Percentiles rank a stretch among this genome's conserved stretches.
These are phyloP conservation scores for Cyberlindnera veronae DNA, from an alignment of 805 yeast genomes.

Conservation along the genomic window DNA sequence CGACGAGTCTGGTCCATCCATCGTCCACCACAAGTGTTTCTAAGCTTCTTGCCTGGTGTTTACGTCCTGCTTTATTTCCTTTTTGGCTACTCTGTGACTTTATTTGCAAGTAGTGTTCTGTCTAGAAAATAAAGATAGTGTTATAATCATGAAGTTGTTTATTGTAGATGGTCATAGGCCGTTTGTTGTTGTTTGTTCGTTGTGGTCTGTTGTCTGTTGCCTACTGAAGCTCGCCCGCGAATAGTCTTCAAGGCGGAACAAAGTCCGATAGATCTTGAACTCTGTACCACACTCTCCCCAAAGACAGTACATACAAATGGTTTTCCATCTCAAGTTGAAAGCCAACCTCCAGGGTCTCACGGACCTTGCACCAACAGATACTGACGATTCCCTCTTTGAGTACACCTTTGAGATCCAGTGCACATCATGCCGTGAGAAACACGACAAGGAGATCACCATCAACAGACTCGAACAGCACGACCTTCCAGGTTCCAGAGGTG, in stretches of 20 bases:
- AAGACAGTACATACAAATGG: too few relatives aligned
- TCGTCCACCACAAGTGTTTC: slow-evolving; percentile 64
- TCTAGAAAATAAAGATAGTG: slow-evolving; percentile 1
- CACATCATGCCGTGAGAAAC: slow-evolving; percentile 73
- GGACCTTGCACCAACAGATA: slow-evolving; percentile 55
- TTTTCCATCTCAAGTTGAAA: slow-evolving; percentile 28
- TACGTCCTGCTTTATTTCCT: slow-evolving; percentile 1
- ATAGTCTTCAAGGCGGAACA: too few relatives aligned
- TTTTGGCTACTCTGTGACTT: background rate
- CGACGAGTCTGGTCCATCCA: slow-evolving; percentile 99
- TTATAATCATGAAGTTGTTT: background rate
- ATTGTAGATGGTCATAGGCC: too few relatives aligned
- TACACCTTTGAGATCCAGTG: slow-evolving; percentile 75
- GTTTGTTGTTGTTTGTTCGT: too few relatives aligned
- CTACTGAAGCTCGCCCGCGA: too few relatives aligned
- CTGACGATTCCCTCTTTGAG: slow-evolving; percentile 59
- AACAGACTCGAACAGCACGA: slow-evolving; percentile 65
- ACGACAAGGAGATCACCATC: slow-evolving; percentile 66
- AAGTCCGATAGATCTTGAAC: too few relatives aligned
- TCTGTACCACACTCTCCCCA: too few relatives aligned
- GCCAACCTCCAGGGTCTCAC: slow-evolving; percentile 37
- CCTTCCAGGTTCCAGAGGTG: slow-evolving; percentile 69
- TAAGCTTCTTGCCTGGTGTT: slow-evolving; percentile 23
- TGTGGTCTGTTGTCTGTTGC: too few relatives aligned
- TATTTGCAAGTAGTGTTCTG: too few relatives aligned